Base-by-base conservation (phyloP, 1,139 yeast species). In the Geotrichum siamense region DNA sequence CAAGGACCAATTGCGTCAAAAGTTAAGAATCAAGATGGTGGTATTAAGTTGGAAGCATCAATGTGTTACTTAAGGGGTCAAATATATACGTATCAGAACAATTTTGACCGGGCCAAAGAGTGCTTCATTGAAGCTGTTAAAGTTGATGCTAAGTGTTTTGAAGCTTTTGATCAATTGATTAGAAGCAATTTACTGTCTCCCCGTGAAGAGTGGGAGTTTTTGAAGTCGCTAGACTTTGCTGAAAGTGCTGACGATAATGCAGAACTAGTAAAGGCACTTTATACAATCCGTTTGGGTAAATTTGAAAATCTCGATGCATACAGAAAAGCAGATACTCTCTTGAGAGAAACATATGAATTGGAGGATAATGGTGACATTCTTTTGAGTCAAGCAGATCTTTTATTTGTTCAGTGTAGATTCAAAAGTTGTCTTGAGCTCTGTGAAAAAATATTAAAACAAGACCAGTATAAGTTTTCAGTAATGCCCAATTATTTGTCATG, bases 141-240 rank as follows among this genome's bases (percentile, higher is more conserved):
- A 52, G 86, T 84, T 1, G 98, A 93, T 62, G 89, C 84, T 9
- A 86, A 87, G 59, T 91, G 97, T 62, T 91, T 72, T 61, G 98
- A 93, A 55, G 97, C 98, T 0, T 86, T 86, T 60, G 78, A 84
- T 55, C 91, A 83, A 58, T 70, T 93, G 41, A 74, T 85, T 2
- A 67, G 74, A 31, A 83, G 84, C 55, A 81, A 80, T 57, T 71
- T 89, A 51, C 68, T 93, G 68, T 76, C 94, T 0, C 94, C 97
- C 0, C 66, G 70, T 19, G 97, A 91, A 57, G 65, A 91, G 62
- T 83, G 95, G 93, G 86, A 81, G 32, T 74, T 93, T 42, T 63
- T 89, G 9, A 67, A 74, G 9, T 65, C 74, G 17, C 65, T 89
- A 31, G 81, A 84, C 54, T 91, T 86, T 61, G 72, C 82, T 27